These are phyloP conservation scores for Candida pseudoviswanathii DNA, from an alignment of 1,139 yeast species.

Conservation along the genomic window DNA sequence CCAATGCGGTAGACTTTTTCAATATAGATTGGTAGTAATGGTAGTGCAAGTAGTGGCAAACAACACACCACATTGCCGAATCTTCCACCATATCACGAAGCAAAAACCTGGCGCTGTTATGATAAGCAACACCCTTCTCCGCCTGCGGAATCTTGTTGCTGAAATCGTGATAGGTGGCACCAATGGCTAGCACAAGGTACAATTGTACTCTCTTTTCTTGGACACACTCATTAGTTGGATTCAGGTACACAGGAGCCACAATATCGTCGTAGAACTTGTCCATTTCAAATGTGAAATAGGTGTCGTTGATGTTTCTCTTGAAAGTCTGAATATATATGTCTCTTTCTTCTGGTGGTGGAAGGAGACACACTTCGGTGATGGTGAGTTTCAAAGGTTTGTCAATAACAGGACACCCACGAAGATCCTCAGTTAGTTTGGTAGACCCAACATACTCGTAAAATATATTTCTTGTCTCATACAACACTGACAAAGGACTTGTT, in stretches of 20 bases:
- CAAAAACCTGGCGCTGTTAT: conserved; percentile 35
- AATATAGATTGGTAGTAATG: conserved; percentile 41
- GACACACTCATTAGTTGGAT: conserved; percentile 20
- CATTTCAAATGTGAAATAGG: conserved; percentile 37
- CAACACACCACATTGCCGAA: conserved; percentile 45
- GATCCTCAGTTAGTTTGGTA: conserved; percentile 33
- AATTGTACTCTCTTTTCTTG: conserved; percentile 28
- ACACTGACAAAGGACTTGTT: conserved; percentile 28
- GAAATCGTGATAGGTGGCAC: conserved; percentile 31
- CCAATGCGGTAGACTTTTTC: conserved; percentile 46
- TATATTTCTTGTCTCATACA: conserved; percentile 28
- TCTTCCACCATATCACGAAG: conserved; percentile 35
- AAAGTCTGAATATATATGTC: conserved; percentile 29
- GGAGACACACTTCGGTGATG: conserved; percentile 21
- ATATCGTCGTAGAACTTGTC: conserved; percentile 27
- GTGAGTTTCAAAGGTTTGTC: conserved; percentile 29
- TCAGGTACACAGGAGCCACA: conserved; percentile 27
- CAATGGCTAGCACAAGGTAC: conserved; percentile 43
- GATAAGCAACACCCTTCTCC: conserved; percentile 24
- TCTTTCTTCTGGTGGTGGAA: conserved; percentile 27
- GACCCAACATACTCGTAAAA: conserved; percentile 20
- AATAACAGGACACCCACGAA: conserved; percentile 32
- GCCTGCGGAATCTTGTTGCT: conserved; percentile 21
- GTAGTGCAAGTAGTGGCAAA: conserved; percentile 38
- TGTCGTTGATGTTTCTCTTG: conserved; percentile 35